Conservation (phyloP, 2,329 filamentous ascomycete genomes). For the Raffaelea arxii region DNA sequence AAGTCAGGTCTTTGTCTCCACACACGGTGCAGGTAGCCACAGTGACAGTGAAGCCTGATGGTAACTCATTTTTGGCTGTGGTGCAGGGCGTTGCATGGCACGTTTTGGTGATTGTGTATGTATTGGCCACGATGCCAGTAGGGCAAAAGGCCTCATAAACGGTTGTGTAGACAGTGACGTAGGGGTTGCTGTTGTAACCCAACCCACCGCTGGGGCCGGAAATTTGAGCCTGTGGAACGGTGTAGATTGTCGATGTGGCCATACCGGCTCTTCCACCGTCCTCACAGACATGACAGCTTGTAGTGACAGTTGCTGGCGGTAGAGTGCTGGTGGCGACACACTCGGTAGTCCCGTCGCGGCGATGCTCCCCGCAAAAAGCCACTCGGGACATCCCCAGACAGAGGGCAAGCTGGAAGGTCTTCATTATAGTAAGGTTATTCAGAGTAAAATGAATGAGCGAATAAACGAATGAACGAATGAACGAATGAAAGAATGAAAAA, state of each 20-base stretch:
- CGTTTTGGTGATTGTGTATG: not conserved
- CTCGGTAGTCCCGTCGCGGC: too few relatives aligned
- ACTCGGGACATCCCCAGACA: too few relatives aligned
- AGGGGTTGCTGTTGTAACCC: not conserved
- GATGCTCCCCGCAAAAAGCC: too few relatives aligned
- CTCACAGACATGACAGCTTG: not conserved
- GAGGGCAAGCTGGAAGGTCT: too few relatives aligned
- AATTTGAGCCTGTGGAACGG: too few relatives aligned
- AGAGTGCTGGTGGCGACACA: not conserved
- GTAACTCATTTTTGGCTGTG: not conserved
- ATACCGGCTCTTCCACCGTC: not conserved
- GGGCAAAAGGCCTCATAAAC: not conserved
- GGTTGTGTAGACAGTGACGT: not conserved
- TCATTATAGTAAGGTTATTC: too few relatives aligned
- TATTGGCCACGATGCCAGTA: not conserved
- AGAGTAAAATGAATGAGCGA: too few relatives aligned
- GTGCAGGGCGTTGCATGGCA: not conserved
- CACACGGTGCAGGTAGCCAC: not conserved
- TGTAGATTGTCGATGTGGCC: too few relatives aligned
- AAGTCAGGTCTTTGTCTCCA: not conserved
- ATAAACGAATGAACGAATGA: too few relatives aligned
- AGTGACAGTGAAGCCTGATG: not conserved
- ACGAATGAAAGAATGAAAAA: too few relatives aligned
- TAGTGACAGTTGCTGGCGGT: not conserved
- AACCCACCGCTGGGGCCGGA: too few relatives aligned